Evolutionary conservation across 768 basidiomycete genomes (phyloP).

Genomic region (Nidularia pulvinata): DNA sequence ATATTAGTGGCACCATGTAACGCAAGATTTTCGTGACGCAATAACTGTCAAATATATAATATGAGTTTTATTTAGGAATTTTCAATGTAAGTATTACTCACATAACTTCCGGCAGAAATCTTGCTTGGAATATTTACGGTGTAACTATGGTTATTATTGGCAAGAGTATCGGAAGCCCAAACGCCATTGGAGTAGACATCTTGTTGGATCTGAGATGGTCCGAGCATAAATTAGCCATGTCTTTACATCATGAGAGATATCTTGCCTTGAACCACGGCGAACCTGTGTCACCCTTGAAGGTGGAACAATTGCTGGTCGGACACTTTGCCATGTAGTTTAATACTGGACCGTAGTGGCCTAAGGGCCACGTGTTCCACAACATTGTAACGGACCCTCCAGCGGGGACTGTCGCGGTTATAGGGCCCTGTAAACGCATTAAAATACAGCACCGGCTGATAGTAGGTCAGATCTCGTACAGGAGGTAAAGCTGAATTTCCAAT

Average conservation of each 20-base stretch:
- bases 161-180: conserved; percentile 34
- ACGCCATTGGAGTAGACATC: conserved; percentile 26
- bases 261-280: conserved; percentile 37
- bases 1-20: conserved; percentile 26
- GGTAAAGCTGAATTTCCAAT: conserved; percentile 33
- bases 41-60: conserved; percentile 15
- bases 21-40: conserved; percentile 37
- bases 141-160: conserved; percentile 28
- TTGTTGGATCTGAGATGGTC: conserved; percentile 28
- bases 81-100: conserved; percentile 6
- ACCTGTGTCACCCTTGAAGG: conserved; percentile 30
- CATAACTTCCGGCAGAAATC: conserved; percentile 32
- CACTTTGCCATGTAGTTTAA: conserved; percentile 39
- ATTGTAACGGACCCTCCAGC: conserved; percentile 29
- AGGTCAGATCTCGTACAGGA: conserved; percentile 15
- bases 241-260: background rate
- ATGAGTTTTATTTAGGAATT: no score
- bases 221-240: background rate
- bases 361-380: conserved; percentile 37
- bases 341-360: conserved; percentile 36
- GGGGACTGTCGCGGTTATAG: conserved; percentile 29
- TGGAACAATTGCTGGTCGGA: conserved; percentile 27
- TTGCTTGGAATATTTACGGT: conserved; percentile 34
- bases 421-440: conserved; percentile 19
- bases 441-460: background rate